phyloP scores from a whole-genome alignment of 2,329 filamentous ascomycete species.

The Penicillium capsulatum region DNA sequence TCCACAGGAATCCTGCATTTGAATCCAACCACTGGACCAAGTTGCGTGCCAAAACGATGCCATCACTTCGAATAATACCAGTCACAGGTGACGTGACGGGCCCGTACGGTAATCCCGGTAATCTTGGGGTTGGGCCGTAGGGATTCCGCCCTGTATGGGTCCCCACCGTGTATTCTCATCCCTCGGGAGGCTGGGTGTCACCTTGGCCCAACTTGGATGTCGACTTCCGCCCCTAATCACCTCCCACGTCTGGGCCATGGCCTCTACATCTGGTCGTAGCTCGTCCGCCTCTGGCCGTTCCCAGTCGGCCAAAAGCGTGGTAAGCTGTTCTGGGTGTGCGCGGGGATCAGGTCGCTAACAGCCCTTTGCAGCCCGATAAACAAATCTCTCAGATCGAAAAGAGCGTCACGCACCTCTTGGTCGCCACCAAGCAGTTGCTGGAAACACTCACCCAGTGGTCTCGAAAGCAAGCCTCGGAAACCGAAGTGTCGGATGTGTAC shows the following conservation, averaged over 20 bases:
- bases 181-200: conserved; percentile 15
- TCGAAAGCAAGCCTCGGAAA: conserved; percentile 82
- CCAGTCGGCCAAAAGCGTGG: conserved; percentile 52
- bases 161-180: not conserved
- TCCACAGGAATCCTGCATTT: no score
- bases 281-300: conserved; percentile 65
- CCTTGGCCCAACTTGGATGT: conserved; percentile 44
- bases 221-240: conserved; percentile 39
- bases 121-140: not conserved
- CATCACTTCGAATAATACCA: no score
- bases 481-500: conserved; percentile 96
- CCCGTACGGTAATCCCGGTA: not conserved
- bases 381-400: conserved; percentile 96
- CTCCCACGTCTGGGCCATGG: conserved; percentile 49
- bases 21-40: no score
- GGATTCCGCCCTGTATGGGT: not conserved
- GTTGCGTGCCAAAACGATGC: no score
- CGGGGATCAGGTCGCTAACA: not conserved
- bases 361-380: conserved; percentile 56
- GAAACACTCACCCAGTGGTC: conserved; percentile 99
- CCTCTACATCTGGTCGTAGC: conserved; percentile 59
- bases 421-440: conserved; percentile 94
- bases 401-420: conserved; percentile 93
- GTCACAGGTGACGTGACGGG: no score
- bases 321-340: conserved; percentile 38